Evolutionary conservation across 1,284 basidiomycete species (phyloP), one percentile per base, ranked within the genome.

Genomic region (Porodaedalea pini): DNA sequence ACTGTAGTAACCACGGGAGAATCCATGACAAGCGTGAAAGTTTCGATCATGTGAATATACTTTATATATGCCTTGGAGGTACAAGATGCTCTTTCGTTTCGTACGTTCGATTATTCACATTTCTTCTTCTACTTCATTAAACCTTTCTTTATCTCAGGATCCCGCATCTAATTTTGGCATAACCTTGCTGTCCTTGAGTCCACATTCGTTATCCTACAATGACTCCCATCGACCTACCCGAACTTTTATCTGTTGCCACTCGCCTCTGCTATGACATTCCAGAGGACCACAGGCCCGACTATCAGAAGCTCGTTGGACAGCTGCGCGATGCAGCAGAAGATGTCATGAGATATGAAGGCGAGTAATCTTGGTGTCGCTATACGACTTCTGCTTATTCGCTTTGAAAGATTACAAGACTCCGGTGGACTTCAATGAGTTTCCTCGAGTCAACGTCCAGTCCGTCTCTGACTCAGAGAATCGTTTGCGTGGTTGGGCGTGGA

Each of bases 401-500:
- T n/a, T 7, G 23, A 29, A 15, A 51, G 49, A 51, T n/a, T 51
- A 37, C 31, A n/a, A 11, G 17, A 8, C 49, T 13, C 34, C 29
- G 10, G 49, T 51, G 17, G 49, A 51, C 32, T 37, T 37, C n/a
- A n/a, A 23, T 4, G 21, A 37, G 25, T 51, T 21, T 51, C 49
- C 49, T n/a, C 49, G 49, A 11, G 15, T 25, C 15, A n/a, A 51
- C 31, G 23, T 21, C 32, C 6, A 25, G 23, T 11, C 32, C 5
- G 49, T 51, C 10, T 31, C 49, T 3, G 59, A 58, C 25, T 47
- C 67, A 57, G 65, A 66, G 15, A 69, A 71, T 37, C 51, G 48
- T 40, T 58, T 68, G 19, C 60, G 62, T 15, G 69, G 61, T 19
- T 71, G 70, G 70, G 68, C 68, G 10, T 69, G 68, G 57, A 71